Base-by-base conservation (phyloP, 2,329 filamentous ascomycete species). In the Massarina eburnea region DNA sequence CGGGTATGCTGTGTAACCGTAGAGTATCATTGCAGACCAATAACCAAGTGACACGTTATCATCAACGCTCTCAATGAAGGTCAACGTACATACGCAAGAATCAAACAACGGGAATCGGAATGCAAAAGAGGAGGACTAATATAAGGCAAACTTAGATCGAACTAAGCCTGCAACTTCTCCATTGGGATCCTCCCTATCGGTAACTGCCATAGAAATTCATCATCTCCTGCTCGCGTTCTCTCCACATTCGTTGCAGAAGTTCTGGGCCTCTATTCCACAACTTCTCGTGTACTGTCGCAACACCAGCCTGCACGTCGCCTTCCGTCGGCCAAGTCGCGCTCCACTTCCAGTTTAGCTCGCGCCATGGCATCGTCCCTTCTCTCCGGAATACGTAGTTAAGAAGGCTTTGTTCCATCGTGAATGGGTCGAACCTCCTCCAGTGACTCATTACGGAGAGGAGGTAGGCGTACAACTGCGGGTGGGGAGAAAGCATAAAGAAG, bases 361-460 rank as follows among this genome's bases (percentile, higher is more conserved):
- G 51, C 73, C 73, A 75, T 0, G 73, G 72, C 72, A 75, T 76
- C 12, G 67, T 57, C 0, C 72, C 73, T 8, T 62, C 55, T 7
- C 64, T 46, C 8, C 73, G 60, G 48, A 73, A 72, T 2, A 70
- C 73, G 50, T 76, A 75, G 51, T 75, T 75, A 14, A 75, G 57
- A 17, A 77, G 53, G 46, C 69, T 70, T 52, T 76, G 73, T 48
- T 75, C 73, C 49, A 71, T 70, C 14, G 65, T 68, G 17, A 59
- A 56, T 0, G 69, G 62, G 32, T 71, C 60, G 51, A 75, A 75
- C 10, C 67, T 63, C 21, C 61, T 57, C 15, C 58, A 60, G 19
- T 67, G 56, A 9, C 50, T 44, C 45, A 71, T 64, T 20, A 75
- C 57, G 15, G 56, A 60, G 39, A 71, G 49, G 19, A 74, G 66